Conservation (phyloP, 2,329 filamentous ascomycete genomes). For the Thielaviopsis cerberus region DNA sequence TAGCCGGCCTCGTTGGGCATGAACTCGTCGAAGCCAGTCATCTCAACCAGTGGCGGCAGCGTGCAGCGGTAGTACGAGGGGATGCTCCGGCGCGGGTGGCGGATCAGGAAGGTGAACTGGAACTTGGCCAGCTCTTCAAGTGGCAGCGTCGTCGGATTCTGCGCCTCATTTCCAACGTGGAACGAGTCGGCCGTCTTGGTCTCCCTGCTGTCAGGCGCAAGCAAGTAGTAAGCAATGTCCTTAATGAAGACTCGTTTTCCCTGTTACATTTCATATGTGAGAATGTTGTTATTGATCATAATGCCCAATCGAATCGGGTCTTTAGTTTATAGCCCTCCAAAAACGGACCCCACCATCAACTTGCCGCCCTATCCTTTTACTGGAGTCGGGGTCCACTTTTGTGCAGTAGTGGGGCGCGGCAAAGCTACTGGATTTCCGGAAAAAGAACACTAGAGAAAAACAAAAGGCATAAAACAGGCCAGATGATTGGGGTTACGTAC, state of each 20-base stretch:
- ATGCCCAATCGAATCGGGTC: too few species aligned
- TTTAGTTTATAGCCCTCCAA: too few species aligned
- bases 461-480: not conserved
- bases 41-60: conserved; percentile 61
- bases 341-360: too few species aligned
- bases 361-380: not conserved
- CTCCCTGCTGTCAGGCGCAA: conserved; percentile 52
- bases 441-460: conserved; percentile 8
- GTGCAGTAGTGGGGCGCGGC: not conserved
- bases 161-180: conserved; percentile 41
- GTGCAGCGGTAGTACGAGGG: conserved; percentile 92
- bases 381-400: not conserved
- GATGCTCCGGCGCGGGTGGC: conserved; percentile 78
- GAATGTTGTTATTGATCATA: conserved; percentile 1
- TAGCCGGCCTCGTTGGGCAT: conserved; percentile 81
- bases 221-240: conserved; percentile 84
- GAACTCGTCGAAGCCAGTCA: conserved; percentile 77
- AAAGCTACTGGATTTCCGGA: not conserved
- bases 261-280: conserved; percentile 25
- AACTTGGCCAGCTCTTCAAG: conserved; percentile 55
- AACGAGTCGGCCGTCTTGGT: conserved; percentile 66
- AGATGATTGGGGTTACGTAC: conserved; percentile 24
- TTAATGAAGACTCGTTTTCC: conserved; percentile 94
- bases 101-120: conserved; percentile 92
- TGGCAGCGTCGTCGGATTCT: conserved; percentile 76